Percentiles rank a stretch among this genome's conserved stretches.
phyloP scores from a whole-genome alignment of 352 stramenopile species.

The Pythium guiyangense region DNA sequence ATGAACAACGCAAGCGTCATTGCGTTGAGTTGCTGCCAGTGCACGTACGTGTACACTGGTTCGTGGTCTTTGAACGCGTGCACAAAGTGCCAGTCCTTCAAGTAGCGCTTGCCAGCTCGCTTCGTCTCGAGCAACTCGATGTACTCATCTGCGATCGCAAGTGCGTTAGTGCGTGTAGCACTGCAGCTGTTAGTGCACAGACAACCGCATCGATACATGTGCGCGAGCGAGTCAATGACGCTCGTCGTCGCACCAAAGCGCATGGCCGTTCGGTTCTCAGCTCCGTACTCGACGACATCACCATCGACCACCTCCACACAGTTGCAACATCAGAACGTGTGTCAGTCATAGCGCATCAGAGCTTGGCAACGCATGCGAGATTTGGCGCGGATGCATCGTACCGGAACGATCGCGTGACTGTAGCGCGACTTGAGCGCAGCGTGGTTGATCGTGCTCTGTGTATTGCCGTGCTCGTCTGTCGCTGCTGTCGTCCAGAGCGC shows the following conservation, averaged over 20 bases:
- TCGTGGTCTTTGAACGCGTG: slow-evolving; percentile 38
- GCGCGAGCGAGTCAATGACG: background rate
- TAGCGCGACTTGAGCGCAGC: slow-evolving; percentile 37
- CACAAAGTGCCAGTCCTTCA: slow-evolving; percentile 88
- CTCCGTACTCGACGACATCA: slow-evolving; percentile 51
- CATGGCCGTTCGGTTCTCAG: slow-evolving; percentile 53
- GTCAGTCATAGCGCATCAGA: background rate
- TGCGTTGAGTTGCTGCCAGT: background rate
- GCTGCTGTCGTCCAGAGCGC: slow-evolving; percentile 11
- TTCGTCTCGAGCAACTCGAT: slow-evolving; percentile 45
- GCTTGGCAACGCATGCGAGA: no score
- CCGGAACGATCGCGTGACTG: slow-evolving; percentile 50
- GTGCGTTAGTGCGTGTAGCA: no score
- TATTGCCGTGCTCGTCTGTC: slow-evolving; percentile 40
- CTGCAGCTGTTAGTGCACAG: no score
- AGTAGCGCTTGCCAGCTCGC: slow-evolving; percentile 51
- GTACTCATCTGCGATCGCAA: slow-evolving; percentile 41
- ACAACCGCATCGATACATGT: background rate
- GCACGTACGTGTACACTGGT: slow-evolving; percentile 54
- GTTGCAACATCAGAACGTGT: background rate
- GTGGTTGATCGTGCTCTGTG: background rate
- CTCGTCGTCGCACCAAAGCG: slow-evolving; percentile 34
- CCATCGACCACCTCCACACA: slow-evolving; percentile 52
- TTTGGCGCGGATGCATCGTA: slow-evolving; percentile 9
- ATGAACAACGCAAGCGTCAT: background rate